Base-by-base conservation (phyloP, 108 stramenopile genomes). In the Nitzschia putrida region DNA sequence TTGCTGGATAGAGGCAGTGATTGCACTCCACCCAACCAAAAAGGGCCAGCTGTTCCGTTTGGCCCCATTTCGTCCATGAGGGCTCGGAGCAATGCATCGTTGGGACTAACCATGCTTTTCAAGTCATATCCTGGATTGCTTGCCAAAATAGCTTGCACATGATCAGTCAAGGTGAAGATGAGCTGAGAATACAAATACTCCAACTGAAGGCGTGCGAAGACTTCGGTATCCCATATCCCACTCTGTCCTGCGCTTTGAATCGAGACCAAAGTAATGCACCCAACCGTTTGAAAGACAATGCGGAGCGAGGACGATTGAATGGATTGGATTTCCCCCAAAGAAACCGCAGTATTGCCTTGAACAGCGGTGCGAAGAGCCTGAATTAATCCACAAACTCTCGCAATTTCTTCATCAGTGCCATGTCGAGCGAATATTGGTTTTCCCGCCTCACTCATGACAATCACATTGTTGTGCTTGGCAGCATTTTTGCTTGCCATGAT, bases 131-230 rank as follows among this genome's bases (percentile, higher is more conserved):
- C 80, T 20, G 88, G 84, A 64, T 84, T 86, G 38, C 71, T 63
- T 14, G 41, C 39, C 52, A 89, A 77, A 20, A 82, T 77, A n/a
- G 60, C 66, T 64, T 90, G 88, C 18, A 89, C 53, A 64, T 87
- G 84, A 53, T 86, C 76, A 0, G 91, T 90, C 52, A 88, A 52
- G 10, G 75, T 81, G 50, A 89, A 88, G 0, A 92, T 79, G 11
- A 92, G 72, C 65, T 89, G 87, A 11, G 76, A 50, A 73, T 92
- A 92, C 0, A 83, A 61, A 70, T 88, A 88, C 57, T 92, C 91
- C 41, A 92, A 64, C 43, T 86, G 87, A 18, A 92, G 65, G 41
- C 80, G 79, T 0, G 81, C 71, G 73, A 80, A 85, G 8, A 77
- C 80, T 66, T 85, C 84, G 11, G 83, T 79, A 29, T 66, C 69